These are phyloP conservation scores for Vinca minor DNA, from an alignment of 257 asterid genomes.

Conservation along the genomic window DNA sequence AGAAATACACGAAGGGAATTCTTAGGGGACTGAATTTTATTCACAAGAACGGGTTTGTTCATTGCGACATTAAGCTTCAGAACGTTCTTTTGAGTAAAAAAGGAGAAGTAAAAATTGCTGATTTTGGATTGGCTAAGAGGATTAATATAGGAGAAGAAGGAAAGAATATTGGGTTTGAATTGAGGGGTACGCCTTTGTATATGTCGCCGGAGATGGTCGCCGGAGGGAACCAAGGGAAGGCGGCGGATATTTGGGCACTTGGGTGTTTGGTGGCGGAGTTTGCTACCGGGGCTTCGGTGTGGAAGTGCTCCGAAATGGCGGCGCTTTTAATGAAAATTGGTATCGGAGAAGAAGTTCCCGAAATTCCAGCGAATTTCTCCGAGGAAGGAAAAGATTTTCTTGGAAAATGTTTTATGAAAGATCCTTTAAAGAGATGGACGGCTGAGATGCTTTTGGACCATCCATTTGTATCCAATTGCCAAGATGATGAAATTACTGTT, in stretches of 20 bases:
- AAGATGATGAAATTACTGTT: conserved; percentile 11
- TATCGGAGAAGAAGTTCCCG: conserved; percentile 51
- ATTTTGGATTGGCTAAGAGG: conserved; percentile 75
- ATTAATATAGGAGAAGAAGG: conserved; percentile 8
- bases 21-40: conserved; percentile 50
- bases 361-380: conserved; percentile 43
- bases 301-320: conserved; percentile 44
- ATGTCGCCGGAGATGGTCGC: conserved; percentile 88
- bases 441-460: conserved; percentile 86
- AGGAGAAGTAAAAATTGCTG: conserved; percentile 53
- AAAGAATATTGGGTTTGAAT: conserved; percentile 25
- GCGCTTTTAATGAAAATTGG: conserved; percentile 60
- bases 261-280: conserved; percentile 78
- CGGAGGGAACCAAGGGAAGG: conserved; percentile 46
- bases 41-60: conserved; percentile 63
- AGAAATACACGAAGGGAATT: conserved; percentile 36
- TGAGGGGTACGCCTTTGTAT: conserved; percentile 82
- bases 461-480: conserved; percentile 39
- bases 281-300: conserved; percentile 52
- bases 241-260: conserved; percentile 83
- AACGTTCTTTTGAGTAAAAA: conserved; percentile 45
- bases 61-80: conserved; percentile 82
- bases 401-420: conserved; percentile 44
- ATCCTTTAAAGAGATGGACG: conserved; percentile 69
- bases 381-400: conserved; percentile 64